phyloP scores from a whole-genome alignment of 768 basidiomycete species.

The Tubosaeta sp. region DNA sequence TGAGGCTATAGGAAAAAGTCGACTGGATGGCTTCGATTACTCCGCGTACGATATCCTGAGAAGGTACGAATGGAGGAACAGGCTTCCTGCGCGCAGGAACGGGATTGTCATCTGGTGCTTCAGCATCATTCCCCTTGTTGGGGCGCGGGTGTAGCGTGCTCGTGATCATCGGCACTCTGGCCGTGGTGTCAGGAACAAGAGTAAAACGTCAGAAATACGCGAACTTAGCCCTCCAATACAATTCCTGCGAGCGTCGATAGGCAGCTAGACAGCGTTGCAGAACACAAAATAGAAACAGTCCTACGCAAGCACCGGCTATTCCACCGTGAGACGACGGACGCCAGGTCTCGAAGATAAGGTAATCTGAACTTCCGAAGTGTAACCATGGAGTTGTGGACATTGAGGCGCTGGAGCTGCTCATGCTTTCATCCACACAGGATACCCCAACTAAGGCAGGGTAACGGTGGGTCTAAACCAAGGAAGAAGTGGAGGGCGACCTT shows the following conservation, averaged over 20 bases:
- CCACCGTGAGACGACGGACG: slow-evolving; percentile 64
- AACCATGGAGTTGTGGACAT: slow-evolving; percentile 61
- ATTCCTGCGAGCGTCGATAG: slow-evolving; percentile 48
- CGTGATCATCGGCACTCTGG: slow-evolving; percentile 11
- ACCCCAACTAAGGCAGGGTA: background rate
- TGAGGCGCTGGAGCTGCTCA: slow-evolving; percentile 13
- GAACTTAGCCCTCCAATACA: slow-evolving; percentile 58
- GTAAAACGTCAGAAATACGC: background rate
- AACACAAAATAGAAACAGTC: slow-evolving; percentile 60
- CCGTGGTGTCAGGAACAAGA: background rate
- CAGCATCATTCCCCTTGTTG: slow-evolving; percentile 1
- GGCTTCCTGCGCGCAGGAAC: slow-evolving; percentile 25
- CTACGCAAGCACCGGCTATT: slow-evolving; percentile 72
- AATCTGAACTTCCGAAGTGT: slow-evolving; percentile 64
- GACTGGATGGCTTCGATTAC: slow-evolving; percentile 59
- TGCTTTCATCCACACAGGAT: background rate
- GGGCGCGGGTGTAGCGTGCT: background rate
- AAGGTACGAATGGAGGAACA: slow-evolving; percentile 56
- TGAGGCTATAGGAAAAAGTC: slow-evolving; percentile 64
- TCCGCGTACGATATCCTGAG: slow-evolving; percentile 71
- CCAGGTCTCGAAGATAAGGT: slow-evolving; percentile 65
- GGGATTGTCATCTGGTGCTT: background rate
- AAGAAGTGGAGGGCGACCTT: background rate
- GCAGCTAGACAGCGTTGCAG: slow-evolving; percentile 68
- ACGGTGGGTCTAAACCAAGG: background rate